Base-by-base conservation (phyloP, 192 early-diverging fungal genomes). In the Backusella macrospora region DNA sequence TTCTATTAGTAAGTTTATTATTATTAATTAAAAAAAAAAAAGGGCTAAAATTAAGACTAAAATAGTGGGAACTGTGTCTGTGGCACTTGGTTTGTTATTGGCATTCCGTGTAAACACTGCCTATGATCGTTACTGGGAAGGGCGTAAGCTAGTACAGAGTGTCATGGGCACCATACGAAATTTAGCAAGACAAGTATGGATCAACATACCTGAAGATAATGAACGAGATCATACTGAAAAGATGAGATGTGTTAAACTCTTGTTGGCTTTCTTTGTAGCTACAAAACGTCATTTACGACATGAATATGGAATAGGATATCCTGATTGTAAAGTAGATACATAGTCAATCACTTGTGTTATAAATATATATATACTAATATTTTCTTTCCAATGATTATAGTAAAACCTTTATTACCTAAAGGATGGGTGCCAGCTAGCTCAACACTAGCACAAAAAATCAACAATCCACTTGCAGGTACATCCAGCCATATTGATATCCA, bases 91-190 rank as follows among this genome's bases (percentile, higher is more conserved):
- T 83, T 78, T 94, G 72, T 82, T 96, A 43, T 83, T 96, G 43
- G 94, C 90, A 45, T 96, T 96, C 77, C 88, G 94, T 73, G 92
- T 89, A 67, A 96, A 94, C 84, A 90, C 90, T 16, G 91, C 91
- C 26, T 88, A 90, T 45, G 88, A 89, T 62, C 80, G 91, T 34
- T 94, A 89, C 82, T 91, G 86, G 84, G 93, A 94, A 77, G 94
- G 92, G n/a, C 86, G 94, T 59, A 86, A 86, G 26, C 70, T 88
- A 13, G 92, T 91, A 83, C 83, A 80, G 18, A 82, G 78, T 4
- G 76, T 92, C 52, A 84, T 84, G 39, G 89, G 85, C 44, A 87
- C 87, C 15, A 83, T 92, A 48, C 87, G 93, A 6, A 92, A 91
- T 71, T 75, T 94, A 15, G 81, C 92, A 14, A 85, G 93, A 23